Evolutionary conservation across 768 basidiomycete genomes (phyloP).

Genomic region (Lentinus brumalis): DNA sequence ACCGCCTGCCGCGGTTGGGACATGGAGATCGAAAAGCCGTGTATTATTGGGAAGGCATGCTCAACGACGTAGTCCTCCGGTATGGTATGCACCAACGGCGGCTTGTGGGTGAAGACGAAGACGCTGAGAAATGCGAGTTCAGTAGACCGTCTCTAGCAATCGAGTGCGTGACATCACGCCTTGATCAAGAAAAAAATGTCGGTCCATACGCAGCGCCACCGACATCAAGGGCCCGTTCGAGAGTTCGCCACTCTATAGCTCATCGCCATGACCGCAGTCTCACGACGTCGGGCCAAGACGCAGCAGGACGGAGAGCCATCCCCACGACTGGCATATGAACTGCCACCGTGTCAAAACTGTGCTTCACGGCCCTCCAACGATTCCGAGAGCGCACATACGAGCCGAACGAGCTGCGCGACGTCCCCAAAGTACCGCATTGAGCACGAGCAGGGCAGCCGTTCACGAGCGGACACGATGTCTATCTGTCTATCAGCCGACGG

Average conservation of each 20-base stretch:
- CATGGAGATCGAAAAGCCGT: conserved; percentile 54
- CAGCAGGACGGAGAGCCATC: no score
- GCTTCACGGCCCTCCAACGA: no score
- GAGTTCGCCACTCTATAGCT: no score
- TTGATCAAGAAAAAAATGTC: no score
- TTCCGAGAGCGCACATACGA: no score
- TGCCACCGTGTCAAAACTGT: no score
- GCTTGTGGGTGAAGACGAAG: conserved; percentile 48
- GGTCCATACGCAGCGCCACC: no score
- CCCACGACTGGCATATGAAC: no score
- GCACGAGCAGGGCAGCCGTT: not conserved
- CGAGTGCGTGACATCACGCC: not conserved
- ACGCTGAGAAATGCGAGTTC: conserved; percentile 36
- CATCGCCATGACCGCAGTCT: not conserved
- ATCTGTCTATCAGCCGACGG: not conserved
- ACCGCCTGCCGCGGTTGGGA: conserved; percentile 54
- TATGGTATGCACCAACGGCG: conserved; percentile 15
- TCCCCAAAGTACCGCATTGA: no score
- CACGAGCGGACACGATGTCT: not conserved
- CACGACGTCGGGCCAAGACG: no score
- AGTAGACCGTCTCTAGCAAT: not conserved
- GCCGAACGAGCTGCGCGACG: no score
- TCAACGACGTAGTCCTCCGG: conserved; percentile 45
- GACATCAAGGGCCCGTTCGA: no score
- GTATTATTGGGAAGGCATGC: conserved; percentile 58